phyloP scores from a whole-genome alignment of 495 filamentous ascomycete genomes.

The Articulospora tetracladia region DNA sequence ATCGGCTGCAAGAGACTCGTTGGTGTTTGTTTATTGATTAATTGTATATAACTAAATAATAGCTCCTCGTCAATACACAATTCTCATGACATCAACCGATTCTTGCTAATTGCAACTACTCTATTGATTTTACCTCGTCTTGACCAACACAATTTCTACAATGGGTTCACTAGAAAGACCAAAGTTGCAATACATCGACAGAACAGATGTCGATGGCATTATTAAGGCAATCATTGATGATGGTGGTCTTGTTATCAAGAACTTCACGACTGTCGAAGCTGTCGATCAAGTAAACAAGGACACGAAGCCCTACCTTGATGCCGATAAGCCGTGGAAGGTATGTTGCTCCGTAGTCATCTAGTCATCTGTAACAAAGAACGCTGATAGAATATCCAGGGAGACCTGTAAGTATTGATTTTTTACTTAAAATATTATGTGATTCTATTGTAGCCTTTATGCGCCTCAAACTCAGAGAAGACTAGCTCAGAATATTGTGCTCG shows the following conservation, averaged over 20 bases:
- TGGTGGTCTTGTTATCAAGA: slow-evolving; percentile 1
- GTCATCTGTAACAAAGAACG: background rate
- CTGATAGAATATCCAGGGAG: background rate
- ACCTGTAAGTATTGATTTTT: background rate
- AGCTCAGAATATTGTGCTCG: background rate
- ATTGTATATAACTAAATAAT: background rate
- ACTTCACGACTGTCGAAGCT: slow-evolving; percentile 1
- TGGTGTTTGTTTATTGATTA: too few species aligned
- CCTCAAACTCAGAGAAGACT: too few species aligned
- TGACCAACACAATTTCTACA: too few species aligned
- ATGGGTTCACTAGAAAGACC: background rate
- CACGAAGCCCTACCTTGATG: background rate
- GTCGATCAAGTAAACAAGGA: background rate
- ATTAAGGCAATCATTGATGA: slow-evolving; percentile 1
- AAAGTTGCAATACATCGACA: background rate
- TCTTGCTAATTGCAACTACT: background rate
- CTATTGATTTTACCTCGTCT: too few species aligned
- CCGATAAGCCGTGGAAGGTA: slow-evolving; percentile 1
- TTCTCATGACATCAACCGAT: background rate
- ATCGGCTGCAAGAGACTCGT: too few species aligned
- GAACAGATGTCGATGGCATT: background rate
- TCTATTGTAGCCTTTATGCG: too few species aligned
- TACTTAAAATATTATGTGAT: too few species aligned
- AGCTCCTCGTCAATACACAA: background rate
- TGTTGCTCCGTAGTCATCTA: background rate